phyloP scores from a whole-genome alignment of 2,329 filamentous ascomycete species.

The Colletotrichum limetticola region DNA sequence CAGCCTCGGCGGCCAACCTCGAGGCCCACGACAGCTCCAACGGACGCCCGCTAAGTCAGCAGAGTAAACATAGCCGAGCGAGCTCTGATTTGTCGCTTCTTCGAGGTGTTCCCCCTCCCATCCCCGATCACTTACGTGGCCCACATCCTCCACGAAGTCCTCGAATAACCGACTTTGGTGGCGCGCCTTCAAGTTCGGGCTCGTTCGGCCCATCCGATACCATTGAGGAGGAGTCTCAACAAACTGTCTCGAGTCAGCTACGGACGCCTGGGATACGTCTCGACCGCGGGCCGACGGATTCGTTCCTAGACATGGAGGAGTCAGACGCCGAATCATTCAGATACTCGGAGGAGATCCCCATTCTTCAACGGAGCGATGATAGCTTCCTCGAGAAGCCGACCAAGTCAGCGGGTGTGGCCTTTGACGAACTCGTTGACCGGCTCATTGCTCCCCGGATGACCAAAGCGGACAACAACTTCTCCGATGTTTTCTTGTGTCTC shows the following conservation, averaged over 20 bases:
- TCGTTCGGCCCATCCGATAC: slow-evolving; percentile 50
- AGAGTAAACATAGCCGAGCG: slow-evolving; percentile 75
- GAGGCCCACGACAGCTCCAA: slow-evolving; percentile 63
- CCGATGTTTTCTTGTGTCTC: slow-evolving; percentile 87
- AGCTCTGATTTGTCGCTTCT: slow-evolving; percentile 76
- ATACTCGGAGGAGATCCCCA: slow-evolving; percentile 75
- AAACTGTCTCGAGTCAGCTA: slow-evolving; percentile 60
- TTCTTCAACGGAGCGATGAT: slow-evolving; percentile 75
- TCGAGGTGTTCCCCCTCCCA: slow-evolving; percentile 62
- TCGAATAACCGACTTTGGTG: slow-evolving; percentile 56
- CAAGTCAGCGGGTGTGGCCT: slow-evolving; percentile 64
- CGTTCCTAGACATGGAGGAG: slow-evolving; percentile 76
- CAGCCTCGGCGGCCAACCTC: slow-evolving; percentile 71
- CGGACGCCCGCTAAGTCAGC: slow-evolving; percentile 66
- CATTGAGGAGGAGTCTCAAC: slow-evolving; percentile 46
- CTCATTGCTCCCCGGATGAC: slow-evolving; percentile 84
- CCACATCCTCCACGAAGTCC: slow-evolving; percentile 47
- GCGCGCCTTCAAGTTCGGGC: slow-evolving; percentile 43
- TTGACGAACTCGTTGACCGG: slow-evolving; percentile 86
- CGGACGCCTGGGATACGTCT: slow-evolving; percentile 64
- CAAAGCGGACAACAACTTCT: slow-evolving; percentile 89
- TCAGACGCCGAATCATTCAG: slow-evolving; percentile 74
- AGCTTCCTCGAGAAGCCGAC: slow-evolving; percentile 63
- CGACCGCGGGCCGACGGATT: slow-evolving; percentile 59
- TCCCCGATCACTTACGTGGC: slow-evolving; percentile 50